A percentile compares a stretch with the other conserved stretches of the same genome.
Evolutionary conservation across 129 eudicot genomes (phyloP).

Genomic region (Pulicaria dysenterica): DNA sequence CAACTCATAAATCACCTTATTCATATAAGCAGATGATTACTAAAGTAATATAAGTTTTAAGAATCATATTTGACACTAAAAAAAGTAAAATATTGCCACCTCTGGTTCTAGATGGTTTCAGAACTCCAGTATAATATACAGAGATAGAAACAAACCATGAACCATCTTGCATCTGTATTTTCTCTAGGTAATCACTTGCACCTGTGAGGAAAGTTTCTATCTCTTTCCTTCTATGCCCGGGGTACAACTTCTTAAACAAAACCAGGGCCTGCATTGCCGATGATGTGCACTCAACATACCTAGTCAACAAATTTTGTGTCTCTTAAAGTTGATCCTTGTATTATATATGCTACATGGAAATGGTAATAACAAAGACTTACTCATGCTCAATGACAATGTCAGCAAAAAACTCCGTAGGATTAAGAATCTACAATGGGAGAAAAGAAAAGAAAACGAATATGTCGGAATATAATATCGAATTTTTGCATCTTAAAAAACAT

Average conservation of each 20-base stretch:
- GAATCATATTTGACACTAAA: neutral
- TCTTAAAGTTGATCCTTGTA: neutral
- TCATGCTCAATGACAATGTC: conserved; percentile 86
- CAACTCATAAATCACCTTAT: neutral
- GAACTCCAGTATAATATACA: neutral
- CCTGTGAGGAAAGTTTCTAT: conserved; percentile 53
- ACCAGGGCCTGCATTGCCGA: conserved; percentile 75
- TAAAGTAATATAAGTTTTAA: neutral
- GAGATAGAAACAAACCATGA: conserved; percentile 65
- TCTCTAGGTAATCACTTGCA: conserved; percentile 61
- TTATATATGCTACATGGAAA: neutral
- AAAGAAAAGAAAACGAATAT: neutral
- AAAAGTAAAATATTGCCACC: neutral
- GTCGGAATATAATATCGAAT: neutral
- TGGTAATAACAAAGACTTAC: conserved; percentile 33
- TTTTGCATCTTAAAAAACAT: neutral
- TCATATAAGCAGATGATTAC: neutral
- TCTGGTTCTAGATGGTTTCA: neutral
- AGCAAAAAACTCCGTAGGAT: conserved; percentile 88
- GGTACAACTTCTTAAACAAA: conserved; percentile 72
- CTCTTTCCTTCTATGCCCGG: conserved; percentile 66
- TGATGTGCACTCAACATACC: conserved; percentile 92
- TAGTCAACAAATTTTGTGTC: conserved; percentile 28
- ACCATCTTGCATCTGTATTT: conserved; percentile 78
- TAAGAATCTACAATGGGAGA: conserved; percentile 60